A percentile compares a stretch with the other conserved stretches of the same genome.
Evolutionary conservation across 2,329 filamentous ascomycete species (phyloP).

Genomic region (Teratosphaeria epicoccoides): DNA sequence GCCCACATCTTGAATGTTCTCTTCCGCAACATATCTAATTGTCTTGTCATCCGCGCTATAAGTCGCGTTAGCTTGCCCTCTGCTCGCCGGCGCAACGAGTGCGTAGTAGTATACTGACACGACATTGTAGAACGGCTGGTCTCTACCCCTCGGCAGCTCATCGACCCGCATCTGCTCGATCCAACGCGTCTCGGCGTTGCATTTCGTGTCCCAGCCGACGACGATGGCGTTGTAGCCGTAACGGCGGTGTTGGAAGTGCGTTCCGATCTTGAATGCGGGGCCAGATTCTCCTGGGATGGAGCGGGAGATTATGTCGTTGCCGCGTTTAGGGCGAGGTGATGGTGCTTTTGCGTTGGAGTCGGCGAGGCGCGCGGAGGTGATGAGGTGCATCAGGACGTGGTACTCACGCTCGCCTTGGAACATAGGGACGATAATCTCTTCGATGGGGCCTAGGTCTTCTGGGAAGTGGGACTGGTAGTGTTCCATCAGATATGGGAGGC

Average conservation of each 20-base stretch:
- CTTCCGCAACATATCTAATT: conserved; percentile 66
- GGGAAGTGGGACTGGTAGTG: conserved; percentile 55
- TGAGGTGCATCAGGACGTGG: conserved; percentile 42
- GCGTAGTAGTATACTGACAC: conserved; percentile 50
- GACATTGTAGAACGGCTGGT: conserved; percentile 74
- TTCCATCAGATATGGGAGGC: conserved; percentile 54
- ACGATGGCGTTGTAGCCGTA: conserved; percentile 74
- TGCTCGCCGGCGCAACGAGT: background rate
- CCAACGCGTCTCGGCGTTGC: conserved; percentile 50
- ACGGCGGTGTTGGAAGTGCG: conserved; percentile 72
- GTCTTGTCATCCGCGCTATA: conserved; percentile 55
- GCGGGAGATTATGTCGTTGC: background rate
- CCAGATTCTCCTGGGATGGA: conserved; percentile 1
- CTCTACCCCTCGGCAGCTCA: conserved; percentile 45
- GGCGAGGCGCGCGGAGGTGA: conserved; percentile 45
- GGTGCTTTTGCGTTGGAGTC: conserved; percentile 39
- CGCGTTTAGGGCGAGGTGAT: background rate
- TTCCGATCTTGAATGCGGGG: conserved; percentile 62
- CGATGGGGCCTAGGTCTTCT: conserved; percentile 62
- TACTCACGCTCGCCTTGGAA: conserved; percentile 43
- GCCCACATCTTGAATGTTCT: conserved; percentile 53
- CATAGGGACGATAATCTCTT: conserved; percentile 56
- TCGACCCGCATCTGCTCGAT: conserved; percentile 55
- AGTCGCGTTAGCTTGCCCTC: background rate
- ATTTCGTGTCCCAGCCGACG: conserved; percentile 69